These are phyloP conservation scores for Venturia pyrina DNA, from an alignment of 2,329 filamentous ascomycete species.

Conservation along the genomic window DNA sequence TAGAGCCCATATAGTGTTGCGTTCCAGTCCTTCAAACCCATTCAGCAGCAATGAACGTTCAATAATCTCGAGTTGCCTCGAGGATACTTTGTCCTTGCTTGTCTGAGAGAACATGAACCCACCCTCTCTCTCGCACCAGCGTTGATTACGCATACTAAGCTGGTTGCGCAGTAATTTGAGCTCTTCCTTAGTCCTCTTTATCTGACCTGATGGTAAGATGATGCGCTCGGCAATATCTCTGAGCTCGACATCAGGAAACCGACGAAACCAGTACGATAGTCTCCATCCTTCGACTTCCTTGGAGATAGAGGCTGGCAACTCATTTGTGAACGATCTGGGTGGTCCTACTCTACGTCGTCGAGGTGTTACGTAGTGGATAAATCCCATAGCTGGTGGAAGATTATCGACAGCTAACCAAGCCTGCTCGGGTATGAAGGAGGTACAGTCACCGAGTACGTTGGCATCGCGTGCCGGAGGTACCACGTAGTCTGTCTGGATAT, in stretches of 20 bases:
- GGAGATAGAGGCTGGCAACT: neutral
- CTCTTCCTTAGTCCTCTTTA: neutral
- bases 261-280: neutral
- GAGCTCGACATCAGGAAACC: neutral
- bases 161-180: neutral
- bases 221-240: neutral
- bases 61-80: neutral
- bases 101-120: neutral
- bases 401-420: neutral
- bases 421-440: neutral
- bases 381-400: neutral
- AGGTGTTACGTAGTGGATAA: neutral
- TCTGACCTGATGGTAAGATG: neutral
- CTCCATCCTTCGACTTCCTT: neutral
- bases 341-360: neutral
- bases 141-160: neutral
- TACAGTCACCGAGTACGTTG: neutral
- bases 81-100: neutral
- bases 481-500: neutral
- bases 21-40: neutral
- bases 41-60: neutral
- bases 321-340: neutral
- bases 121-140: neutral
- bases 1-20: neutral
- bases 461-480: neutral